phyloP scores from a whole-genome alignment of 176 grass and related monocot genomes.

The barley (Hordeum vulgare) region MorexV3_pseudomolecules_assembly NC_058522.1:582085533-582086032 shows the following conservation, averaged over 20 bases:
- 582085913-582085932: background rate
- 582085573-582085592: slow-evolving; percentile 35
- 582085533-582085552: slow-evolving; percentile 25
- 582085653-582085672: slow-evolving; percentile 74
- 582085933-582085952: slow-evolving; percentile 45
- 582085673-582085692: slow-evolving; percentile 69
- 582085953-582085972: slow-evolving; percentile 82
- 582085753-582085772: slow-evolving; percentile 57
- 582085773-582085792: slow-evolving; percentile 45
- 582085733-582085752: slow-evolving; percentile 73
- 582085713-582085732: slow-evolving; percentile 74
- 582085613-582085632: slow-evolving; percentile 69
- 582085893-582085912: background rate
- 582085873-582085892: background rate
- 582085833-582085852: background rate
- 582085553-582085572: slow-evolving; percentile 19
- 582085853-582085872: background rate
- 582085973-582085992: slow-evolving; percentile 78
- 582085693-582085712: slow-evolving; percentile 95
- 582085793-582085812: background rate
- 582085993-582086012: slow-evolving; percentile 51
- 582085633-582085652: slow-evolving; percentile 74
- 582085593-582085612: slow-evolving; percentile 25
- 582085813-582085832: background rate
- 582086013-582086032: slow-evolving; percentile 61